Base-by-base conservation (phyloP, 495 filamentous ascomycete genomes). In the Podospora conica region DNA sequence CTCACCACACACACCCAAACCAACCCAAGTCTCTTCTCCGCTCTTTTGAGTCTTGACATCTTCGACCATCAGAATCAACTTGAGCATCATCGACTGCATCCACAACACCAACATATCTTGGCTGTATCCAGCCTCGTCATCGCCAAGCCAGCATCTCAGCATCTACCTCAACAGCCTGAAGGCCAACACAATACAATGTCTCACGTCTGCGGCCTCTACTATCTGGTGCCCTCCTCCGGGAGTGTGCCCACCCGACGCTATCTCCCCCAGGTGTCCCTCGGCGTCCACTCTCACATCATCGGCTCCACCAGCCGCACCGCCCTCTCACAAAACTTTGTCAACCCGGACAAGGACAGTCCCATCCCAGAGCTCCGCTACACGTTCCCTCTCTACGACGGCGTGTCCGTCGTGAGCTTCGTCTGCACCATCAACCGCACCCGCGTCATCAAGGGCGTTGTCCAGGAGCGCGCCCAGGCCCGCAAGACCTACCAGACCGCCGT, bases 361-460 rank as follows among this genome's bases (percentile, higher is more conserved):
- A 74, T 72, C 69, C 20, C 88, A 62, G 70, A 80, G 28, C 80
- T 85, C 61, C 74, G 75, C 22, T 91, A 92, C 74, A 81, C 80
- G 2, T 91, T 91, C 67, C 89, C 89, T 0, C 78, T 91, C 3
- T 89, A 87, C 69, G 85, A 88, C 69, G 87, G 87, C 22, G 84
- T 88, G 3, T 86, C 85, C 21, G 85, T 91, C 5, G 85, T 87
- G 12, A 79, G 77, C 25, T 91, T 91, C 64, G 81, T 77, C 1
- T 87, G 85, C 68, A 79, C 77, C 12, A 76, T 91, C 61, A 73
- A 74, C 65, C 79, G 77, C 48, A 75, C 81, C 48, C 72, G 76
- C 56, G 69, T 75, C 40, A 83, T 91, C 27, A 73, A 71, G 1
- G 85, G 89, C 10, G 67, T 86, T 10, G 86, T 91, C 54, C 86